phyloP scores from a whole-genome alignment of 495 filamentous ascomycete species.

The Staphylotrichum longicolle region DNA sequence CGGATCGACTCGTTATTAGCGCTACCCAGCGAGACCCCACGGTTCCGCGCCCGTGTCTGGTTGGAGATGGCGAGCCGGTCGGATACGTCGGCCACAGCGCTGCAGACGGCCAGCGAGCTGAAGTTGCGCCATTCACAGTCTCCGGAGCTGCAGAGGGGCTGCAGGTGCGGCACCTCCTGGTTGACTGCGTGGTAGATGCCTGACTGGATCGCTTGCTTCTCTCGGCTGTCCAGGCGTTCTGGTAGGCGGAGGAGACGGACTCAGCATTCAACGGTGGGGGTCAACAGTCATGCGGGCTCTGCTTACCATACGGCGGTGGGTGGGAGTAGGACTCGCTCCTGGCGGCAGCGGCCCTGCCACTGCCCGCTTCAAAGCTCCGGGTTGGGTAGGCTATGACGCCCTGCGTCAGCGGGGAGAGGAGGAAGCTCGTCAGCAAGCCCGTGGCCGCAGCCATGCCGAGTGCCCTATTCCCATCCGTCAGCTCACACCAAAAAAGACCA shows the following conservation, averaged over 20 bases:
- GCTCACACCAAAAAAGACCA: not conserved
- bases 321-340: constrained; percentile 29
- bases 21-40: constrained; percentile 4
- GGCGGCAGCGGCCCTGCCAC: constrained; percentile 18
- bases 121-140: constrained; percentile 47
- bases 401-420: constrained; percentile 47
- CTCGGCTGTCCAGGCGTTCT: constrained; percentile 31
- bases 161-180: constrained; percentile 17
- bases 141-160: constrained; percentile 42
- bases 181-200: constrained; percentile 40
- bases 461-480: constrained; percentile 27
- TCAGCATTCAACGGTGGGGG: not conserved
- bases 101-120: constrained; percentile 48
- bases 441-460: constrained; percentile 44
- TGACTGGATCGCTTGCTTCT: constrained; percentile 42
- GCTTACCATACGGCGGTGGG: constrained; percentile 20
- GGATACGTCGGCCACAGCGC: constrained; percentile 40
- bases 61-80: constrained; percentile 26
- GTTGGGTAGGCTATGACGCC: constrained; percentile 41
- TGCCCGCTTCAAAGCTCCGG: constrained; percentile 14
- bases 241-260: not conserved
- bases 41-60: not conserved
- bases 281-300: not conserved
- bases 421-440: constrained; percentile 40
- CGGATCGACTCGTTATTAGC: constrained; percentile 6